Conservation (phyloP, 176 grass and related monocot species). For the Poa annua region DNA sequence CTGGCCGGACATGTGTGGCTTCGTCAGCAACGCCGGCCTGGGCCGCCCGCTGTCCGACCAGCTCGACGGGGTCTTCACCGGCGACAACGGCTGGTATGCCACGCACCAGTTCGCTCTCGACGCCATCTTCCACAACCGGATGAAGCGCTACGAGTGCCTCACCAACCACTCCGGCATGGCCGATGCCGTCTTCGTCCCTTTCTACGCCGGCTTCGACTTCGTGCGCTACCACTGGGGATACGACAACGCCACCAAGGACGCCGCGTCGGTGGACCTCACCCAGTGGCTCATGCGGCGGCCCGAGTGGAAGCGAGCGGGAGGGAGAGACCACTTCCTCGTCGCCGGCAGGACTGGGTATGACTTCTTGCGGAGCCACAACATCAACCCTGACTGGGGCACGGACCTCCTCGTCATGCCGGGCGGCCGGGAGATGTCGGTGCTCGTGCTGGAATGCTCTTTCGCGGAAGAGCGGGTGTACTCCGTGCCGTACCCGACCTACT, state of each 20-base stretch:
- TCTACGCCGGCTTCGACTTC: constrained; percentile 78
- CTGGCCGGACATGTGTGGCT: constrained; percentile 69
- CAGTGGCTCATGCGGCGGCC: constrained; percentile 42
- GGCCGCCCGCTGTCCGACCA: constrained; percentile 51
- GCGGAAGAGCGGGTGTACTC: constrained; percentile 43
- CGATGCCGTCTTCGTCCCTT: constrained; percentile 69
- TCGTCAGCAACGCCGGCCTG: constrained; percentile 59
- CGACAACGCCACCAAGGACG: constrained; percentile 48
- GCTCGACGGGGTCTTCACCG: constrained; percentile 45
- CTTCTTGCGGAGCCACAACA: constrained; percentile 53
- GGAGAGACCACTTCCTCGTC: constrained; percentile 65
- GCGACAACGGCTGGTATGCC: constrained; percentile 61
- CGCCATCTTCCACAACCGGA: constrained; percentile 73
- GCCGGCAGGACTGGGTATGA: constrained; percentile 67
- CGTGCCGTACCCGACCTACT: constrained; percentile 79
- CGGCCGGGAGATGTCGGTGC: constrained; percentile 59
- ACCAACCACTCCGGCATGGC: constrained; percentile 58
- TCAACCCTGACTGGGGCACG: constrained; percentile 54
- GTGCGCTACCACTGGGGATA: constrained; percentile 71
- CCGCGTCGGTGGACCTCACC: constrained; percentile 35
- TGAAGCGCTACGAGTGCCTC: constrained; percentile 74
- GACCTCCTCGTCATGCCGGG: constrained; percentile 55
- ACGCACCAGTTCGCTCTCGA: constrained; percentile 71
- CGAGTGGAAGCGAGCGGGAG: constrained; percentile 48
- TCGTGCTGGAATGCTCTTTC: constrained; percentile 59